Conservation (phyloP, 176 grass and related monocot genomes). For the Carex pumila region DNA sequence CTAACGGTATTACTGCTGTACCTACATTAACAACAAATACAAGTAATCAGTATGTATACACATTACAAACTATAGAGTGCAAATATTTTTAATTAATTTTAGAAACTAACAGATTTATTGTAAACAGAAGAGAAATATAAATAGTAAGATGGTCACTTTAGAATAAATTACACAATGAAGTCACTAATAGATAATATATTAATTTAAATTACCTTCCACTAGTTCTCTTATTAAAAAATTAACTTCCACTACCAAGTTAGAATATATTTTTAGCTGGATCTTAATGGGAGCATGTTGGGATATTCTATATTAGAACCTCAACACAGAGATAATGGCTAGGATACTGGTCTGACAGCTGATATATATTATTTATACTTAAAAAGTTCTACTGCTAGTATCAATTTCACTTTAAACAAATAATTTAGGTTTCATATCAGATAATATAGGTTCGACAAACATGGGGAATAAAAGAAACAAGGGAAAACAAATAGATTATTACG, state of each 20-base stretch:
- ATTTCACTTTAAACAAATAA: too few species aligned
- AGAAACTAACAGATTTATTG: not conserved
- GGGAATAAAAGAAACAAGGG: not conserved
- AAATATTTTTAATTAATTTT: too few species aligned
- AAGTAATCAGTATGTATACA: too few species aligned
- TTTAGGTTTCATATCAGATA: too few species aligned
- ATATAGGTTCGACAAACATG: not conserved
- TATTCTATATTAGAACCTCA: not conserved
- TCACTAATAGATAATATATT: not conserved
- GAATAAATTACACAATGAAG: not conserved
- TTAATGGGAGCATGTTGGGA: not conserved
- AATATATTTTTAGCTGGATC: not conserved
- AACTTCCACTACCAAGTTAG: not conserved
- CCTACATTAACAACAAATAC: too few species aligned
- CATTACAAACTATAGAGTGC: too few species aligned
- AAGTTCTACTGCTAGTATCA: too few species aligned
- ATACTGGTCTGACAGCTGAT: too few species aligned
- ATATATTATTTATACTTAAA: too few species aligned
- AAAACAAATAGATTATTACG: not conserved
- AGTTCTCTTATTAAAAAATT: too few species aligned
- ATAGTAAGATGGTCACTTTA: not conserved
- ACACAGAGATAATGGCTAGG: too few species aligned
- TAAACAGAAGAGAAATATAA: not conserved
- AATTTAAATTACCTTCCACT: not conserved
- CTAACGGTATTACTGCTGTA: too few species aligned